A percentile compares a stretch with the other conserved stretches of the same genome.
phyloP scores from a whole-genome alignment of 1,139 yeast species.

The Hyphopichia fennica region DNA sequence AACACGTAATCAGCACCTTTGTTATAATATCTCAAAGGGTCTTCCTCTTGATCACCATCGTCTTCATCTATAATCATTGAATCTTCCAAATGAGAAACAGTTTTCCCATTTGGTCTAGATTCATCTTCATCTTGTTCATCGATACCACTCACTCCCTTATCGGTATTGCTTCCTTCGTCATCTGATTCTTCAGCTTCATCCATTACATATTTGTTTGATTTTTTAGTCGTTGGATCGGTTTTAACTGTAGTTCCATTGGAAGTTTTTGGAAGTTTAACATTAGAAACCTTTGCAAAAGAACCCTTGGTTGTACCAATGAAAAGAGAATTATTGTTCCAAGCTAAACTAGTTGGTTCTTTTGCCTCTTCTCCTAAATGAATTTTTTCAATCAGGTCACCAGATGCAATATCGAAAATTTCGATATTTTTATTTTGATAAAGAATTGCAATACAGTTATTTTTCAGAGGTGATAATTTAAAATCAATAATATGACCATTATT shows the following conservation, averaged over 20 bases:
- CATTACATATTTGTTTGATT: constrained; percentile 11
- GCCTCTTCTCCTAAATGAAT: not conserved
- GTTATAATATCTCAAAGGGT: constrained; percentile 11
- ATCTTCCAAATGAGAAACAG: constrained; percentile 24
- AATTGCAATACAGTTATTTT: constrained; percentile 52
- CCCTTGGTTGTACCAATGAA: constrained; percentile 60
- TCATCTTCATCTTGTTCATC: constrained; percentile 25
- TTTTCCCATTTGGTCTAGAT: not conserved
- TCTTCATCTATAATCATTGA: constrained; percentile 41
- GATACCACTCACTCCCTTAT: not conserved
- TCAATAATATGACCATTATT: constrained; percentile 10
- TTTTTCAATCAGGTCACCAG: constrained; percentile 6
- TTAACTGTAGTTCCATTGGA: too few species aligned
- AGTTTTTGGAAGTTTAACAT: not conserved
- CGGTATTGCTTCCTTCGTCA: not conserved
- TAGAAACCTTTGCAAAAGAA: constrained; percentile 29
- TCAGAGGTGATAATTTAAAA: constrained; percentile 57
- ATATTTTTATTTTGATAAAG: constrained; percentile 47
- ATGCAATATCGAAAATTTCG: constrained; percentile 53
- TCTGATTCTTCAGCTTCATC: constrained; percentile 26
- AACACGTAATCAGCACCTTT: constrained; percentile 17
- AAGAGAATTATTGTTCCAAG: constrained; percentile 25
- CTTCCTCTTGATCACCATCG: constrained; percentile 22
- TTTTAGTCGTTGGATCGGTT: not conserved
- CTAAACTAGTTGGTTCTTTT: constrained; percentile 15